Evolutionary conservation across 2,329 filamentous ascomycete genomes (phyloP).

Genomic region (Verticillium longisporum): DNA sequence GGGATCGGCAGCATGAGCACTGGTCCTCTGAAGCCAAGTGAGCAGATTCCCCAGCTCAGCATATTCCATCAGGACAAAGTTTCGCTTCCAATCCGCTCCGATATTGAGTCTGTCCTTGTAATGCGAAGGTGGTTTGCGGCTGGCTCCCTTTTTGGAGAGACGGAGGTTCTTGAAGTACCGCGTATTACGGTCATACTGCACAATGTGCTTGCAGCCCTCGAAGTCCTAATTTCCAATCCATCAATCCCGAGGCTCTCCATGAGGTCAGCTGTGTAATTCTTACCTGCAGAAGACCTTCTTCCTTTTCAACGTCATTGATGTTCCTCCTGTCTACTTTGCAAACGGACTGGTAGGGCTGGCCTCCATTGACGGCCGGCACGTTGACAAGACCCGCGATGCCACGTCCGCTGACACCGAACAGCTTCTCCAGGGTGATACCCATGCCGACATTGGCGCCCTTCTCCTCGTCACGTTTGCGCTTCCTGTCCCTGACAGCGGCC

Average conservation of each 20-base stretch:
- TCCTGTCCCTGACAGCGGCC: background rate
- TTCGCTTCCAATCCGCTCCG: slow-evolving; percentile 1
- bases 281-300: slow-evolving; percentile 6
- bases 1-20: background rate
- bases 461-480: background rate
- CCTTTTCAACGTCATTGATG: background rate
- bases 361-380: background rate
- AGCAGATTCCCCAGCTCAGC: slow-evolving; percentile 16
- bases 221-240: background rate
- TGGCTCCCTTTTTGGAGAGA: background rate
- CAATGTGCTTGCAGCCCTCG: background rate
- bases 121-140: background rate
- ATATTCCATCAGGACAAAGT: slow-evolving; percentile 19
- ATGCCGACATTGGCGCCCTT: slow-evolving; percentile 9
- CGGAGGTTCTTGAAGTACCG: background rate
- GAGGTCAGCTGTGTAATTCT: no score
- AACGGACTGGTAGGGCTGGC: background rate
- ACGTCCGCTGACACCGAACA: slow-evolving; percentile 19
- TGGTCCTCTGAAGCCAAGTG: slow-evolving; percentile 9
- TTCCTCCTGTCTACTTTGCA: background rate
- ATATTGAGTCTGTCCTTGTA: background rate
- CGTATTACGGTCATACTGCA: background rate
- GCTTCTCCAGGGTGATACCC: slow-evolving; percentile 15
- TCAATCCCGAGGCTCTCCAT: background rate
- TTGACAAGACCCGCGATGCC: slow-evolving; percentile 15